A percentile compares a stretch with the other conserved stretches of the same genome.
Conservation (phyloP, 495 filamentous ascomycete species). For the Cenococcum geophilum region DNA sequence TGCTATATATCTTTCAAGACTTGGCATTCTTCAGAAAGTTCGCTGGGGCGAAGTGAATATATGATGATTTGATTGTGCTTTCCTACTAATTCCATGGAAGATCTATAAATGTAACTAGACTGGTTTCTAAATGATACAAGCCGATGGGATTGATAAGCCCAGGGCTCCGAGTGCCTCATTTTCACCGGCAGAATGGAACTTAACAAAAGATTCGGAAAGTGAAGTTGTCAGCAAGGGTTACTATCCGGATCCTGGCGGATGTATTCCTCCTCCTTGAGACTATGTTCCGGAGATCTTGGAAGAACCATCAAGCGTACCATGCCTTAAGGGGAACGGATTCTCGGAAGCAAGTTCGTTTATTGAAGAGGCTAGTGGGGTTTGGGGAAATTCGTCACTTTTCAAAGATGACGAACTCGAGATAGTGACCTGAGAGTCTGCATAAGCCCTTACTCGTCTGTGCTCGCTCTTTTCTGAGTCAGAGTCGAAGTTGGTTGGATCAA, state of each 20-base stretch:
- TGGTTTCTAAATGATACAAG: too few relatives aligned
- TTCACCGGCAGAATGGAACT: too few relatives aligned
- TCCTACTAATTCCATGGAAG: too few relatives aligned
- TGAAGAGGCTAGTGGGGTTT: background rate
- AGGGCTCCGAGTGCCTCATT: too few relatives aligned
- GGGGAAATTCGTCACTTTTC: background rate
- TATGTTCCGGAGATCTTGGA: background rate
- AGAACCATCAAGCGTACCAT: background rate
- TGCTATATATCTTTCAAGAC: too few relatives aligned
- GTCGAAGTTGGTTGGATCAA: background rate
- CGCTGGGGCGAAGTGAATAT: too few relatives aligned
- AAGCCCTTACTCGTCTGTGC: background rate
- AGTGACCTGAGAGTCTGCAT: background rate
- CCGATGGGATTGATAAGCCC: too few relatives aligned
- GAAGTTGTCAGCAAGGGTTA: background rate
- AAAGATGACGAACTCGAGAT: background rate
- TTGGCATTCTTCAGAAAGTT: too few relatives aligned
- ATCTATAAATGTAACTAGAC: too few relatives aligned
- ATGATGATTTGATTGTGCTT: too few relatives aligned
- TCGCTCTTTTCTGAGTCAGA: background rate
- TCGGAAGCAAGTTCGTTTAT: background rate
- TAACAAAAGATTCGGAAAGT: background rate
- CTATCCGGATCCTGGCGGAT: background rate
- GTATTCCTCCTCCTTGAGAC: background rate
- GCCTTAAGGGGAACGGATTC: background rate